Evolutionary conservation across 2,329 filamentous ascomycete species (phyloP).

Genomic region (Thielaviopsis punctulata): DNA sequence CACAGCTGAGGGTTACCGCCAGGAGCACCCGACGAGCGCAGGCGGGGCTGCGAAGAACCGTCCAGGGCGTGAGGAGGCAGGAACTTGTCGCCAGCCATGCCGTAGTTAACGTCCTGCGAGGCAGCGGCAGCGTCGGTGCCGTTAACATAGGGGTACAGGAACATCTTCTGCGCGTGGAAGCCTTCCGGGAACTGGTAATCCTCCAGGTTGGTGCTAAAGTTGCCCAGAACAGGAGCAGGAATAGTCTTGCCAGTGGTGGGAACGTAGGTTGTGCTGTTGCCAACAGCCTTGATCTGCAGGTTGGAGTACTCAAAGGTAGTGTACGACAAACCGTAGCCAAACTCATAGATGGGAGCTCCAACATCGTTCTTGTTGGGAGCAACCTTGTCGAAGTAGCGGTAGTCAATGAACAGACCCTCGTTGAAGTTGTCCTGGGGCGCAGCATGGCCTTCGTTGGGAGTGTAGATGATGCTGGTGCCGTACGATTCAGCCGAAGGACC

Average conservation of each 20-base stretch:
- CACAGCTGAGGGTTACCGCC: conserved; percentile 51
- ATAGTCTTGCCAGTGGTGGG: conserved; percentile 44
- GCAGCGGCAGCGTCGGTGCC: conserved; percentile 39
- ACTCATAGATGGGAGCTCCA: conserved; percentile 58
- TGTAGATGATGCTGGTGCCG: conserved; percentile 47
- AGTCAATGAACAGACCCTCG: conserved; percentile 67
- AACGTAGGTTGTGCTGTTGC: conserved; percentile 32
- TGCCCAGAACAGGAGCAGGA: conserved; percentile 47
- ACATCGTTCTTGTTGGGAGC: conserved; percentile 22
- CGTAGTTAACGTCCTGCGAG: conserved; percentile 42
- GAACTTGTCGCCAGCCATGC: conserved; percentile 36
- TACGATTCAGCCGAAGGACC: conserved; percentile 51
- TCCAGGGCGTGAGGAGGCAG: conserved; percentile 42
- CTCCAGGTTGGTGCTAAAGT: conserved; percentile 40
- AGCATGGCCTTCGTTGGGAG: conserved; percentile 47
- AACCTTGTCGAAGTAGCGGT: conserved; percentile 47
- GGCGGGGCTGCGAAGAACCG: conserved; percentile 37
- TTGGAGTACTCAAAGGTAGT: conserved; percentile 63
- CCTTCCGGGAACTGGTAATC: conserved; percentile 52
- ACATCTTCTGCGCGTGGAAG: conserved; percentile 33
- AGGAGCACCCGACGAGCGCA: conserved; percentile 32
- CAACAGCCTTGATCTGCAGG: conserved; percentile 34
- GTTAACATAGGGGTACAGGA: conserved; percentile 60
- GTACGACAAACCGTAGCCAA: conserved; percentile 67
- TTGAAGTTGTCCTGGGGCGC: conserved; percentile 57